These are phyloP conservation scores for Xylaria hypoxylon DNA, from an alignment of 2,329 filamentous ascomycete genomes.

Conservation along the genomic window DNA sequence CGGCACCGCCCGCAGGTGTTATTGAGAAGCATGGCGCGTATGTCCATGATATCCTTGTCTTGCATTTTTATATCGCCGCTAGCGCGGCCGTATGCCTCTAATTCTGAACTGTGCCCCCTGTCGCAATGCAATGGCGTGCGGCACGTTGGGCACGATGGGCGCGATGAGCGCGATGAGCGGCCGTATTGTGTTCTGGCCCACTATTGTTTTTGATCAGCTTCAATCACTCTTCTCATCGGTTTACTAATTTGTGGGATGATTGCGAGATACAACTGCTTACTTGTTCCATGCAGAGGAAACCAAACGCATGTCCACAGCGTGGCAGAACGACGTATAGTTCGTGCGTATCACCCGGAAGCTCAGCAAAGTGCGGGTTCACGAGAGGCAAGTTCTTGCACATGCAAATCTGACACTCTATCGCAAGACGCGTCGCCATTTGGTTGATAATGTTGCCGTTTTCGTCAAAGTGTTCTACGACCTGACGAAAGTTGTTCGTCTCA, in stretches of 20 bases:
- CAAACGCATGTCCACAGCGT: constrained; percentile 21
- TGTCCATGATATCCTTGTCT: too few relatives aligned
- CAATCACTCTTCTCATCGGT: too few relatives aligned
- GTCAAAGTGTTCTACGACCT: constrained; percentile 15
- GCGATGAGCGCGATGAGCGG: background rate
- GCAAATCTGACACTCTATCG: constrained; percentile 28
- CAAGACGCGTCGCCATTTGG: background rate
- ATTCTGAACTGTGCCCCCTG: too few relatives aligned
- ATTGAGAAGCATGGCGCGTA: too few relatives aligned
- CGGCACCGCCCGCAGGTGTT: too few relatives aligned
- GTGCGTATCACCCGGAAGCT: background rate
- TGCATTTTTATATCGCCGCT: too few relatives aligned
- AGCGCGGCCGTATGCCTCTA: too few relatives aligned
- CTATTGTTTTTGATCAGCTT: background rate
- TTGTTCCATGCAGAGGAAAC: background rate
- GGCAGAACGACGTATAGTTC: constrained; percentile 13
- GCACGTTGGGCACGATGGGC: background rate
- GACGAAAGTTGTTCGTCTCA: constrained; percentile 24
- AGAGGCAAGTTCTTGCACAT: constrained; percentile 4
- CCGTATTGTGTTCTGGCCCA: background rate
- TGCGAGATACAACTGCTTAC: background rate
- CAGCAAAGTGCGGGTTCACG: background rate
- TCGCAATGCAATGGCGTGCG: background rate
- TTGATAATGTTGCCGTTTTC: background rate
- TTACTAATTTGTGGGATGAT: too few relatives aligned